Conservation (phyloP, 2,329 filamentous ascomycete genomes). For the Colletotrichum destructivum region DNA sequence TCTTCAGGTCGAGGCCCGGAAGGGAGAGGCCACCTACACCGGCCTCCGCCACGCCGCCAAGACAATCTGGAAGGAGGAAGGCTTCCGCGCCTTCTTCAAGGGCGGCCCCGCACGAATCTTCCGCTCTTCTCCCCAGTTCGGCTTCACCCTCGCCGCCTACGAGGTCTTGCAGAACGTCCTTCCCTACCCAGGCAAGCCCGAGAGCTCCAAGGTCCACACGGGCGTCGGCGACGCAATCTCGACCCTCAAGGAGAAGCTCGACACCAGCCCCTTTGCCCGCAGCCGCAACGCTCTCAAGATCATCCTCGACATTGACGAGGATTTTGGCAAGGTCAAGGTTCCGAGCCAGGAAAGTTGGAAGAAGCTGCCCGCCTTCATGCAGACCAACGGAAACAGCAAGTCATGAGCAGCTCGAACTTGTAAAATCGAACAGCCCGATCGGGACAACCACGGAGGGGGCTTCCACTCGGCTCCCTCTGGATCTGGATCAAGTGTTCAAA, state of each 20-base stretch:
- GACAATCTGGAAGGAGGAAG: conserved; percentile 91
- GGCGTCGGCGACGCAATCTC: conserved; percentile 76
- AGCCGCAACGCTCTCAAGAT: conserved; percentile 96
- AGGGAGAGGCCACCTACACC: conserved; percentile 91
- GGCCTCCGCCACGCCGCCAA: conserved; percentile 87
- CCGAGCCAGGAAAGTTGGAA: conserved; percentile 69
- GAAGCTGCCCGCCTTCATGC: conserved; percentile 65
- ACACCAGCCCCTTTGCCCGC: conserved; percentile 67
- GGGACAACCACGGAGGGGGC: neutral
- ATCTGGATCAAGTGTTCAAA: conserved; percentile 18
- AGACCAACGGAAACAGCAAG: conserved; percentile 25
- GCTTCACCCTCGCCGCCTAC: conserved; percentile 96
- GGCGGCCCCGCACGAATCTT: conserved; percentile 95
- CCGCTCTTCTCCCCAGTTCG: conserved; percentile 96
- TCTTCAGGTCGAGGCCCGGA: conserved; percentile 95
- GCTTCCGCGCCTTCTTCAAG: conserved; percentile 98
- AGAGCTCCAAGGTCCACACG: conserved; percentile 66
- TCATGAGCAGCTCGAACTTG: conserved; percentile 10
- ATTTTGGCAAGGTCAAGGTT: conserved; percentile 84
- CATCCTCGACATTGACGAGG: conserved; percentile 92
- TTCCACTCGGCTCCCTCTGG: neutral
- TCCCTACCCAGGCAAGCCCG: conserved; percentile 80
- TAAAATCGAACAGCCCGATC: neutral
- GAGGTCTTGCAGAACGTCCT: conserved; percentile 88
- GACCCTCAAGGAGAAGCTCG: conserved; percentile 73